These are phyloP conservation scores for Marasmius oreades DNA, from an alignment of 1,284 basidiomycete species.

Conservation along the genomic window DNA sequence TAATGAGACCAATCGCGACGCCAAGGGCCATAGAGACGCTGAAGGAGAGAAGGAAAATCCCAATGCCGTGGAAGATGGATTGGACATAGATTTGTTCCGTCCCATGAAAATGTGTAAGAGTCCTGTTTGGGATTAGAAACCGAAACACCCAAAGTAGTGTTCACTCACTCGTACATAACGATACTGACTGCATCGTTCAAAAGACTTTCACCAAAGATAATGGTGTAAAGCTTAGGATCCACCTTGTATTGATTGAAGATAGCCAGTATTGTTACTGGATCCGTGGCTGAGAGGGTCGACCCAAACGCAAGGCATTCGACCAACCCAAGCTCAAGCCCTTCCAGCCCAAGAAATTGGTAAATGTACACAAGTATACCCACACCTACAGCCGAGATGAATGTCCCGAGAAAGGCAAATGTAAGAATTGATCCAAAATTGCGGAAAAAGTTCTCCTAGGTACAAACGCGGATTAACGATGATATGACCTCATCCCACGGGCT, in stretches of 20 bases:
- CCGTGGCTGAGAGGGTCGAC: constrained; percentile 94
- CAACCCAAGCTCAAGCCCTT: constrained; percentile 76
- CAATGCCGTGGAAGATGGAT: constrained; percentile 92
- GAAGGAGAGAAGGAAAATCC: constrained; percentile 96
- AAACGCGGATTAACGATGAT: not conserved
- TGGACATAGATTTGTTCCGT: constrained; percentile 78
- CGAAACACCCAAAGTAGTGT: no score
- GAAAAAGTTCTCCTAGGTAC: constrained; percentile 88
- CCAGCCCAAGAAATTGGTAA: constrained; percentile 89
- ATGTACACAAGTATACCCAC: constrained; percentile 95
- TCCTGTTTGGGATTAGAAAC: constrained; percentile 44
- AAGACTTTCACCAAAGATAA: constrained; percentile 98
- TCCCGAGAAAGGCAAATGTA: constrained; percentile 94
- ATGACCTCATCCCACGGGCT: not conserved
- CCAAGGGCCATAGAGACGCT: constrained; percentile 92
- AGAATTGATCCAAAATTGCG: constrained; percentile 97
- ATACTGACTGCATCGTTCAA: constrained; percentile 99
- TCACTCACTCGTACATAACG: constrained; percentile 98
- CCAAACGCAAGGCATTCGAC: constrained; percentile 96
- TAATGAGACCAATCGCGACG: constrained; percentile 84
- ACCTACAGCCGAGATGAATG: constrained; percentile 95
- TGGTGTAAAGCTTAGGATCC: constrained; percentile 94
- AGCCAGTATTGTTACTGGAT: constrained; percentile 96
- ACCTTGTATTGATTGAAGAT: constrained; percentile 99
- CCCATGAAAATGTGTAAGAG: constrained; percentile 89